Base-by-base conservation (phyloP, 2,329 filamentous ascomycete species). In the Coleophoma cylindrospora region DNA sequence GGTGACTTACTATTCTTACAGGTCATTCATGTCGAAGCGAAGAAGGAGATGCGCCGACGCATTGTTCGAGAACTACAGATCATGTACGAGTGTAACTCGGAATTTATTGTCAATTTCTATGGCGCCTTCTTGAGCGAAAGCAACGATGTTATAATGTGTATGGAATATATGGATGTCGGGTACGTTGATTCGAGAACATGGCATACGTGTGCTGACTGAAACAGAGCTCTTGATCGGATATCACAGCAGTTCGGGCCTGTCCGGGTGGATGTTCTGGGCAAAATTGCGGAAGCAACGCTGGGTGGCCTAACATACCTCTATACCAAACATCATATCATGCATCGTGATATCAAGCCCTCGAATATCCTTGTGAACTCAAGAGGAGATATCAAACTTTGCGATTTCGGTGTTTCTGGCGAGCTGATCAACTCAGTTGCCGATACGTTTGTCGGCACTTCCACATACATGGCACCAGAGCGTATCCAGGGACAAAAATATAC, bases 151-250 rank as follows among this genome's bases (percentile, higher is more conserved):
- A 95, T 97, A 61, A 92, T 99, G 86, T 99, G 94, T 70, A 99
- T 99, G 94, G 94, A 99, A 69, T 97, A 99, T 68, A 96, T 96
- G 90, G 94, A 99, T 70, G 90, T 92, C 67, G 94, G 94, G 94
- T 97, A 79, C 70, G 89, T 37, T 15, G 47, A 41, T 45, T 51
- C 41, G 45, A 38, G 21, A 12, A 11, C 21, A 10, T 32, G 6
- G 6, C 27, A 27, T 27, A 27, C 27, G 27, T 27, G 27, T 27
- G 27, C 27, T 27, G 4, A 27, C 27, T 21, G 19, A 10, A 17
- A 47, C 50, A 96, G 94, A 47, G 88, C 94, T 27, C 83, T 99
- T 46, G 94, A 99, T 70, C 84, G 88, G 58, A 90, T 99, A 54
- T 96, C 94, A 1, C 91, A 89, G 65, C 89, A 92, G 55, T 97